phyloP scores from a whole-genome alignment of 495 filamentous ascomycete species.

The Copromyces sp. region DNA sequence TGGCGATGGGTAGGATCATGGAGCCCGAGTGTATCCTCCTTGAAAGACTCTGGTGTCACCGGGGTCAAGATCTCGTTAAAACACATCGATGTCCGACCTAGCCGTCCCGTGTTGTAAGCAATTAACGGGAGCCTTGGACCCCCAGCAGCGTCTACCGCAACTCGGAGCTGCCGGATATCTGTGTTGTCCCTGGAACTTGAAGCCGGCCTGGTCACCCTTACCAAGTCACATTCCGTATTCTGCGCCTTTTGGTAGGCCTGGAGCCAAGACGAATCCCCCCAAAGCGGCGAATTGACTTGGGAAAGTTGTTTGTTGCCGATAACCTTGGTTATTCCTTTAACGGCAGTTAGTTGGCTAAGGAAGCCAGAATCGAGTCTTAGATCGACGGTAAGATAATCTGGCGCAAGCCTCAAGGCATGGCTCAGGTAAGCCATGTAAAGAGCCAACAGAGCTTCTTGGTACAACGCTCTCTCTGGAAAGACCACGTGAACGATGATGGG shows the following conservation, averaged over 20 bases:
- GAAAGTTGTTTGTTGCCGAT: conserved; percentile 47
- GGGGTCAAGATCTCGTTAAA: conserved; percentile 59
- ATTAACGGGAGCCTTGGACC: conserved; percentile 44
- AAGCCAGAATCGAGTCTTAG: conserved; percentile 40
- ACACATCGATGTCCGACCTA: conserved; percentile 53
- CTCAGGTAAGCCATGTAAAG: conserved; percentile 47
- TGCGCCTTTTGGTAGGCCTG: conserved; percentile 46
- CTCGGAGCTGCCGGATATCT: conserved; percentile 42
- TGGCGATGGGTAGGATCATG: conserved; percentile 5
- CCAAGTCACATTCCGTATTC: conserved; percentile 50
- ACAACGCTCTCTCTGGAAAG: conserved; percentile 24
- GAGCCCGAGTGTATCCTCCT: conserved; percentile 7
- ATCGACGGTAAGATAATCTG: conserved; percentile 58
- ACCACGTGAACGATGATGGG: conserved; percentile 58
- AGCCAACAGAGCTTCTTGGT: conserved; percentile 20
- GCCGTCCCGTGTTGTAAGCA: conserved; percentile 54
- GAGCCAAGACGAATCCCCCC: conserved; percentile 46
- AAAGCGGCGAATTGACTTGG: conserved; percentile 34
- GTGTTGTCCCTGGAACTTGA: conserved; percentile 47
- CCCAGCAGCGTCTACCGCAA: conserved; percentile 29
- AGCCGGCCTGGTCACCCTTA: conserved; percentile 49
- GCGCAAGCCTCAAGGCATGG: conserved; percentile 52
- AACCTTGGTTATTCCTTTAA: conserved; percentile 52
- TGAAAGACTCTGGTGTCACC: conserved; percentile 48
- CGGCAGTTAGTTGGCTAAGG: conserved; percentile 36